These are phyloP conservation scores for Penicillium sp. DNA, from an alignment of 2,329 filamentous ascomycete genomes.

Conservation along the genomic window DNA sequence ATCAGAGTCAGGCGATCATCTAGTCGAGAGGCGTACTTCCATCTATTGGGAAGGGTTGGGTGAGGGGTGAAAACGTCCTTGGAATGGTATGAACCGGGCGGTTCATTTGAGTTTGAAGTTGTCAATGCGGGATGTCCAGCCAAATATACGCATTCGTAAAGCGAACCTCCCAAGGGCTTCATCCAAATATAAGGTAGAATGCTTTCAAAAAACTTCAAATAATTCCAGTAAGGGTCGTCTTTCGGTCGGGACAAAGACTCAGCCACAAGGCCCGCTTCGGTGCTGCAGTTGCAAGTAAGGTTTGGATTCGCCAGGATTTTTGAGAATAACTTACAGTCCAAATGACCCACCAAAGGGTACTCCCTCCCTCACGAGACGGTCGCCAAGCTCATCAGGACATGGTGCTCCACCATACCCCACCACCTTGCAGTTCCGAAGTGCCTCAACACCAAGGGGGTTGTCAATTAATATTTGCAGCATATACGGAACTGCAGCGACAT, in stretches of 20 bases:
- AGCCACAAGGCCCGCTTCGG: conserved; percentile 46
- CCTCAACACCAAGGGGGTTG: conserved; percentile 35
- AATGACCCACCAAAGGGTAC: conserved; percentile 43
- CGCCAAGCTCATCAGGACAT: conserved; percentile 46
- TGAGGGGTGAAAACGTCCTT: conserved; percentile 35
- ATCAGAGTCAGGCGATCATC: conserved; percentile 35
- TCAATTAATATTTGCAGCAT: conserved; percentile 44
- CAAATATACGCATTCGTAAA: conserved; percentile 36
- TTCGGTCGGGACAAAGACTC: conserved; percentile 43
- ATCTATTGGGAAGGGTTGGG: conserved; percentile 29
- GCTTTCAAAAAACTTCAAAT: conserved; percentile 42
- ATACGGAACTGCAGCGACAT: conserved; percentile 46
- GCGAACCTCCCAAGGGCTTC: conserved; percentile 29
- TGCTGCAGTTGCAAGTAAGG: conserved; percentile 33
- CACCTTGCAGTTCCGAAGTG: conserved; percentile 38
- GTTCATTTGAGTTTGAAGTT: conserved; percentile 33
- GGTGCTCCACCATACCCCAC: conserved; percentile 45
- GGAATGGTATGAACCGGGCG: conserved; percentile 35
- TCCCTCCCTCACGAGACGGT: conserved; percentile 38
- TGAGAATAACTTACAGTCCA: conserved; percentile 36
- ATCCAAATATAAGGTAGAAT: conserved; percentile 40
- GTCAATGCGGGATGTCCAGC: conserved; percentile 33
- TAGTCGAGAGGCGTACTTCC: conserved; percentile 35
- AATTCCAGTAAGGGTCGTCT: conserved; percentile 45
- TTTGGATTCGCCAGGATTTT: neutral